Evolutionary conservation across 2,329 filamentous ascomycete genomes (phyloP), one percentile per base, ranked within the genome.

Genomic region (Diplodia scrobiculata): DNA sequence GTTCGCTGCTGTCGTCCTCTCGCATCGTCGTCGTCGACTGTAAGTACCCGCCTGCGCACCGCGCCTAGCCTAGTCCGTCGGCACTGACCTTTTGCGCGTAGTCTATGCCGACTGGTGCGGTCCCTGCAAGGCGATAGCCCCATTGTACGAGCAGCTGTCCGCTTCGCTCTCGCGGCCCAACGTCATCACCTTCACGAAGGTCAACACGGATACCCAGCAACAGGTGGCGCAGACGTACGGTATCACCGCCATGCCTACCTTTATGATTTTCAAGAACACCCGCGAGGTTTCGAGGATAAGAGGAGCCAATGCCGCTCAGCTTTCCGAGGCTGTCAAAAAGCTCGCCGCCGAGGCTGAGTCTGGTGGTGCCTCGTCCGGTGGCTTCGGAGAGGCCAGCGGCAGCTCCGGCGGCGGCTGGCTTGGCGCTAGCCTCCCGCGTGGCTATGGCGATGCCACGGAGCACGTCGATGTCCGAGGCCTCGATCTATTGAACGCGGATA

Each of bases 51-150:
- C 63, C 62, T 53, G 50, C 67, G 27, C 67, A 69, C 55, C 51
- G 47, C 54, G 25, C 68, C 71, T 71, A 66, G 68, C 48, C 54
- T 25, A 14, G n/a, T 58, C 27, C 65, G 38, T 65, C 48, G 45
- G 34, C 48, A 63, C 65, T 66, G 66, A 59, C 67, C 64, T 54
- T 72, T 66, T 47, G 73, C 70, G 41, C 72, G 59, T 72, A 96
- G 92, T 97, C 83, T 94, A 91, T 73, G 91, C 92, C 73, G 89
- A 91, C 74, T 95, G 90, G 89, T 96, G 91, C 75, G 88, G 82
- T 38, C 90, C 92, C 73, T 96, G 92, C 85, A 90, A 91, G 72
- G 84, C 86, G 70, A 92, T 98, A 70, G 90, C 90, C 5, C 91
- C 93, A 19, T 79, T 92, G 69, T 97, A 91, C 81, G 91, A 95